These are phyloP conservation scores for Pseudogymnoascus sp. DNA, from an alignment of 2,329 filamentous ascomycete genomes.

Conservation along the genomic window DNA sequence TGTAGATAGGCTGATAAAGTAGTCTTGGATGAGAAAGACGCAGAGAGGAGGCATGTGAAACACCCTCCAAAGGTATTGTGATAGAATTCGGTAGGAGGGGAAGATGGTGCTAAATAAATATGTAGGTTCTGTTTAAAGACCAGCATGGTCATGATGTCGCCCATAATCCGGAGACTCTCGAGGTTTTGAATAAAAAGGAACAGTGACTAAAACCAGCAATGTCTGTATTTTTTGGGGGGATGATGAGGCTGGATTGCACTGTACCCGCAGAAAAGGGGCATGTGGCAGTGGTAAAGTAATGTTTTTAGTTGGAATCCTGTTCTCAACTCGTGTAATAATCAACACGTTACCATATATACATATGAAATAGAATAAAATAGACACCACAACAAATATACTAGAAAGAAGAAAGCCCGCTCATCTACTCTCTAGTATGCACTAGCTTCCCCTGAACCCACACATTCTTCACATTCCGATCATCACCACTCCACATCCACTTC, in stretches of 20 bases:
- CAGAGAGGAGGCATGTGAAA: conserved; percentile 32
- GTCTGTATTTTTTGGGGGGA: background rate
- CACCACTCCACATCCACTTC: conserved; percentile 92
- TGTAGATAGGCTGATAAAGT: conserved; percentile 31
- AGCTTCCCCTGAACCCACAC: conserved; percentile 85
- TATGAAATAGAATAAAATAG: background rate
- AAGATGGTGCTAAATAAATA: background rate
- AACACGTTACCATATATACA: background rate
- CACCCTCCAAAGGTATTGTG: conserved; percentile 35
- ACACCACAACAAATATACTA: background rate
- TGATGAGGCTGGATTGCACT: background rate
- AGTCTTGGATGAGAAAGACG: conserved; percentile 31
- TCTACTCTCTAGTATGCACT: conserved; percentile 49
- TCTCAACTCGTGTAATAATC: background rate
- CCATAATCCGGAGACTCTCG: conserved; percentile 33
- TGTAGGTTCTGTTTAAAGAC: conserved; percentile 33
- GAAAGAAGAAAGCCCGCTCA: background rate
- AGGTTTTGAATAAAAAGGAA: conserved; percentile 23
- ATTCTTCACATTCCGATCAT: conserved; percentile 80
- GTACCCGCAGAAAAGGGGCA: too few species aligned
- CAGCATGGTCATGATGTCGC: conserved; percentile 34
- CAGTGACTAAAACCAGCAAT: background rate
- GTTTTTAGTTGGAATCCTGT: too few species aligned
- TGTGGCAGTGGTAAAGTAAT: too few species aligned
- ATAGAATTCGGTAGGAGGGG: background rate